Conservation (phyloP, 1,284 basidiomycete genomes). For the Irpex rosettiformis region DNA sequence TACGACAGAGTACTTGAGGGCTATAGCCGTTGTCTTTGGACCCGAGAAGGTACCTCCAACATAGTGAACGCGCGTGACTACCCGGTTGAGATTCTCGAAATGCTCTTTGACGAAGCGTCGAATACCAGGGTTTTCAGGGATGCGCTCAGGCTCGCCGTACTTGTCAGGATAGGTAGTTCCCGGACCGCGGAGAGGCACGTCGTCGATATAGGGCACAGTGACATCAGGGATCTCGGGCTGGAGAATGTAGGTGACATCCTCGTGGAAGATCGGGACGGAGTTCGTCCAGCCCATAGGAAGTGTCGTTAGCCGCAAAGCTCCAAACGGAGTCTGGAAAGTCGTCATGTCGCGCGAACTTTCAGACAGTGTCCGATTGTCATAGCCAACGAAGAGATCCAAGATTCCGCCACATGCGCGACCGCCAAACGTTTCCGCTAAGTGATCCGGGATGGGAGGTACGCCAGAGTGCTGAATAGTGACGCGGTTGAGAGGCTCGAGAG, state of each 20-base stretch:
- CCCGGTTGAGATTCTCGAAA: slow-evolving; percentile 22
- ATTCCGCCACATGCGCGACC: slow-evolving; percentile 11
- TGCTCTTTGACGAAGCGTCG: slow-evolving; percentile 29
- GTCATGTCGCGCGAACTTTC: slow-evolving; percentile 24
- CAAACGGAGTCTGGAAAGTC: slow-evolving; percentile 16
- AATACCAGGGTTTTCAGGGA: slow-evolving; percentile 29
- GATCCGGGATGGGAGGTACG: slow-evolving; percentile 12
- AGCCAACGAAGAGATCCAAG: slow-evolving; percentile 13
- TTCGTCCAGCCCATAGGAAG: slow-evolving; percentile 38
- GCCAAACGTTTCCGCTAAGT: slow-evolving; percentile 17
- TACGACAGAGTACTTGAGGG: slow-evolving; percentile 17
- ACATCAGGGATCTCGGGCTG: slow-evolving; percentile 32
- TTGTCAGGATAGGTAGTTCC: slow-evolving; percentile 16
- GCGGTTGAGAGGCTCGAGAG: slow-evolving; percentile 25
- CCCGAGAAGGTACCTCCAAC: slow-evolving; percentile 22
- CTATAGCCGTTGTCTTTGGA: slow-evolving; percentile 7
- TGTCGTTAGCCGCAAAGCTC: slow-evolving; percentile 21
- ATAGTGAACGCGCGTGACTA: slow-evolving; percentile 27
- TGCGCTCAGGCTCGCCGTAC: slow-evolving; percentile 19
- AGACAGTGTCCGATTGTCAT: slow-evolving; percentile 19
- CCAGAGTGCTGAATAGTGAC: slow-evolving; percentile 17
- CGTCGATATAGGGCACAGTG: slow-evolving; percentile 31
- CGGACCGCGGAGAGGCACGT: slow-evolving; percentile 25
- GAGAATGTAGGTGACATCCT: slow-evolving; percentile 31
- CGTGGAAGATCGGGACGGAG: slow-evolving; percentile 32